These are phyloP conservation scores for Acacia crassicarpa DNA, from an alignment of 306 rosid species.

Conservation along the genomic window DNA sequence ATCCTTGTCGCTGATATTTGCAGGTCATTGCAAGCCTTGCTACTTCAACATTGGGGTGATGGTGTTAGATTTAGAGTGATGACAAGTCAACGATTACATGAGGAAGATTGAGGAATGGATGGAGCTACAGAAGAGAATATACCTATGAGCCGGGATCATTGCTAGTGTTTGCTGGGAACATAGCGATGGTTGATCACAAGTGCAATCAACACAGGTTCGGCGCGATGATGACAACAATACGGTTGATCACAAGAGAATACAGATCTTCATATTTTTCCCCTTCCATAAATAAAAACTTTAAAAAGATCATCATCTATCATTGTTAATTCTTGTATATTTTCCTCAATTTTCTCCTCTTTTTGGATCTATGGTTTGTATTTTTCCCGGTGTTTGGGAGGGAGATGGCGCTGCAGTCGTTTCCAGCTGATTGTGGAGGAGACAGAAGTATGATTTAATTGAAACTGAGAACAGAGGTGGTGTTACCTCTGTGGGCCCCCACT, in stretches of 20 bases:
- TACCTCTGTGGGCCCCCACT: too few species aligned
- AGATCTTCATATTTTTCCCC: background rate
- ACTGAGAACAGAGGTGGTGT: too few species aligned
- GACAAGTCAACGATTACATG: constrained; percentile 78
- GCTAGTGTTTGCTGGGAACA: background rate
- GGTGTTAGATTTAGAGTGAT: constrained; percentile 76
- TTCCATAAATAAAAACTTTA: background rate
- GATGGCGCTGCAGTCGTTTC: constrained; percentile 43
- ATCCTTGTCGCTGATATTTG: constrained; percentile 62
- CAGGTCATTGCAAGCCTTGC: constrained; percentile 65
- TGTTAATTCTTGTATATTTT: background rate
- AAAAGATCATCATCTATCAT: background rate
- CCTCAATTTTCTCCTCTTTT: background rate
- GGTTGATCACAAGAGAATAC: too few species aligned
- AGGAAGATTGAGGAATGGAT: constrained; percentile 84
- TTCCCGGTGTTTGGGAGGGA: background rate
- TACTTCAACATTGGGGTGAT: constrained; percentile 97
- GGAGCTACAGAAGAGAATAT: constrained; percentile 93
- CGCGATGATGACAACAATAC: too few species aligned
- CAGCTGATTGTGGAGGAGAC: background rate
- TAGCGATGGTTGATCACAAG: too few species aligned
- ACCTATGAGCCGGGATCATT: constrained; percentile 88
- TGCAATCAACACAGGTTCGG: too few species aligned
- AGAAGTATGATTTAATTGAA: background rate
- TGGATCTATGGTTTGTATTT: background rate